Evolutionary conservation across 2,329 filamentous ascomycete genomes (phyloP).

Genomic region (Fusarium irregulare): DNA sequence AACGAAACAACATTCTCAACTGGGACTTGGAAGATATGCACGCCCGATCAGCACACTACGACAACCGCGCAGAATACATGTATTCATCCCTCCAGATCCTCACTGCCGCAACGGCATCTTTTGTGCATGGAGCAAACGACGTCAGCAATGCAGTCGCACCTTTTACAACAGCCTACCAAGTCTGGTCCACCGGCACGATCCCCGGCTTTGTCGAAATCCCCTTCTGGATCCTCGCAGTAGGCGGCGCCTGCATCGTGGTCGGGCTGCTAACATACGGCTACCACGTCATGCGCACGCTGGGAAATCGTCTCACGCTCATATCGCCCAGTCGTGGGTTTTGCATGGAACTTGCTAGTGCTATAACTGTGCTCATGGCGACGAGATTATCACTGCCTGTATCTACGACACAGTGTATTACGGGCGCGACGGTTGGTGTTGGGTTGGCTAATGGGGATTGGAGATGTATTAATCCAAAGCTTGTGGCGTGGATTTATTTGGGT

Average conservation of each 20-base stretch:
- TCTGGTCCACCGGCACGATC: conserved; percentile 64
- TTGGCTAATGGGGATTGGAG: conserved; percentile 68
- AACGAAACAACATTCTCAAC: conserved; percentile 60
- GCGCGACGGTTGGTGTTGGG: conserved; percentile 71
- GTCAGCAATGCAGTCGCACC: conserved; percentile 72
- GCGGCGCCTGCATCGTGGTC: conserved; percentile 63
- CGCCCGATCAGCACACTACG: conserved; percentile 67
- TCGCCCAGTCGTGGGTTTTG: conserved; percentile 69
- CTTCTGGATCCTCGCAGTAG: conserved; percentile 68
- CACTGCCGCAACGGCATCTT: conserved; percentile 71
- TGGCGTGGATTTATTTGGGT: conserved; percentile 66
- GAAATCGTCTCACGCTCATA: conserved; percentile 70
- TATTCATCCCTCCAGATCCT: conserved; percentile 70
- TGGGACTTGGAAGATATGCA: conserved; percentile 63
- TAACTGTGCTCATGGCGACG: conserved; percentile 70
- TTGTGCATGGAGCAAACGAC: conserved; percentile 76
- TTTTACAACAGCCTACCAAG: conserved; percentile 70
- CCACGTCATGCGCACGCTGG: conserved; percentile 72
- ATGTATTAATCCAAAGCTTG: conserved; percentile 70
- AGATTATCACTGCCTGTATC: conserved; percentile 68
- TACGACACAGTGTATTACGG: conserved; percentile 73
- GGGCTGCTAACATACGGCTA: conserved; percentile 71
- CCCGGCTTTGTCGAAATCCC: conserved; percentile 62
- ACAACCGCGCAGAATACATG: conserved; percentile 71
- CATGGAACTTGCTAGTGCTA: conserved; percentile 70